These are phyloP conservation scores for Arabidopsis arenosa DNA, from an alignment of 345 rosid genomes.

Conservation along the genomic window DNA sequence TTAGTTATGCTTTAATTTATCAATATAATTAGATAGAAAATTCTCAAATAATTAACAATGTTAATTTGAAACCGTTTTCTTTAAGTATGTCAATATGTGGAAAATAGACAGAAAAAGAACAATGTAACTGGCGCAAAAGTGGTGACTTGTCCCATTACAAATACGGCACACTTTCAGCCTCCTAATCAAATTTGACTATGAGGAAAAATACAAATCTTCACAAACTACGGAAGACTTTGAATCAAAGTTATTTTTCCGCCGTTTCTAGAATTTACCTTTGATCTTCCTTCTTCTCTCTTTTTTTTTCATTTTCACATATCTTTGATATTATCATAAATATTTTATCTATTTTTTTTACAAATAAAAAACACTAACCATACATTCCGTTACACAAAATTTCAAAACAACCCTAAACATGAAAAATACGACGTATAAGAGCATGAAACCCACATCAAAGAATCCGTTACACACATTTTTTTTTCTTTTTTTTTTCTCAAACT, in stretches of 20 bases:
- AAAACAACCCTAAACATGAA: constrained; percentile 36
- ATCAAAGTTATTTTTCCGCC: background rate
- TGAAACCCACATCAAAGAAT: constrained; percentile 17
- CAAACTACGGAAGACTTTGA: background rate
- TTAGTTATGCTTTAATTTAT: background rate
- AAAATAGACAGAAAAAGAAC: background rate
- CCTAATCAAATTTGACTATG: background rate
- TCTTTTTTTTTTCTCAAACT: background rate
- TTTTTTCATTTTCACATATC: background rate
- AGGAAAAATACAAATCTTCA: background rate
- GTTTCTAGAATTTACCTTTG: background rate
- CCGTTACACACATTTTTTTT: constrained; percentile 24
- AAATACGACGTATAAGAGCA: constrained; percentile 18
- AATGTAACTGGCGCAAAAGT: background rate
- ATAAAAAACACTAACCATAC: background rate
- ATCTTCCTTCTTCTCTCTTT: background rate
- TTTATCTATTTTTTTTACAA: background rate
- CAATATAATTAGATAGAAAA: background rate
- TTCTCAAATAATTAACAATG: too few species aligned
- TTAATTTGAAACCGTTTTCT: background rate
- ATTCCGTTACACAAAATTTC: constrained; percentile 37
- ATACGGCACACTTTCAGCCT: too few species aligned
- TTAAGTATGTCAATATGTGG: background rate
- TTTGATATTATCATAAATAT: background rate
- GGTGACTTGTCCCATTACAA: background rate